Base-by-base conservation (phyloP, 495 filamentous ascomycete genomes). In the Neurospora sp. region DNA sequence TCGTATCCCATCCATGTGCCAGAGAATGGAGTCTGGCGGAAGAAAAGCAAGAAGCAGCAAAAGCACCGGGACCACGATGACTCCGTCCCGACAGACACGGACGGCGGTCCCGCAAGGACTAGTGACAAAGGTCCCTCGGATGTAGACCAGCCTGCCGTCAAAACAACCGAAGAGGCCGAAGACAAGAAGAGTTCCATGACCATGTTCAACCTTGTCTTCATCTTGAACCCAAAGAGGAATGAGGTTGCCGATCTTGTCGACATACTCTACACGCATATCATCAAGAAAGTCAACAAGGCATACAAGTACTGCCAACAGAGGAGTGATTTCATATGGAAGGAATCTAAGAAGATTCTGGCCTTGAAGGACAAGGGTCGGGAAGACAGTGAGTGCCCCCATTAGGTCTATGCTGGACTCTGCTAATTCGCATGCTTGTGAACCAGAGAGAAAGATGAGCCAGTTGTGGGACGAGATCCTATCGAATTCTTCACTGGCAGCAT, bases 201-300 rank as follows among this genome's bases (percentile, higher is more conserved):
- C 31, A 97, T 98, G 94, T 99, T 99, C 80, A 94, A 98, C 82
- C 88, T 98, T 41, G 93, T 97, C 16, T 98, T 98, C 81, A 92
- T 97, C 41, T 82, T 97, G 69, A 90, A 92, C 77, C 91, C 93
- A 3, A 91, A 92, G 44, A 86, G 90, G 69, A 82, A 92, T 53
- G 93, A 96, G 79, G 90, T 90, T 75, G 90, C 91, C 68, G 83
- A 90, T 69, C 85, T 93, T 27, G 86, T 94, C 68, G 87, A 89
- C 71, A 90, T 95, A 69, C 90, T 98, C 78, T 97, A 94, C 78
- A 87, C 93, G 70, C 90, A 97, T 78, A 90, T 97, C 31, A 91
- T 93, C 75, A 95, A 92, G 81, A 95, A 94, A 79, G 90, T 97
- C 73, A 91, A 92, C 71, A 94, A 95, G 80, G 92, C 92, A 4